Conservation (phyloP, 345 rosid genomes). For the Melaleuca quinquenervia region DNA sequence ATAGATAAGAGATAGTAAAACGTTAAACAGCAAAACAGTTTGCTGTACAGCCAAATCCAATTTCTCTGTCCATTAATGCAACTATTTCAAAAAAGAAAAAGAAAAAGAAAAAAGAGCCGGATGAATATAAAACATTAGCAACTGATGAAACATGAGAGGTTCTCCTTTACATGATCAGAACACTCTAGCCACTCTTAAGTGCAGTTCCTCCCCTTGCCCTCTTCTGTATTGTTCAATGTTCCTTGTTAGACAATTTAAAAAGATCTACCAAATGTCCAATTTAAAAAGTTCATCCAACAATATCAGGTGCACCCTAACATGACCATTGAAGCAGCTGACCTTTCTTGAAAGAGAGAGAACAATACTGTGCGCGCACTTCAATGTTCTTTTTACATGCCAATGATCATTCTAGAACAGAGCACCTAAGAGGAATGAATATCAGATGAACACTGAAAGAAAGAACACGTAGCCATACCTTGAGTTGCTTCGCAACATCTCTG, state of each 20-base stretch:
- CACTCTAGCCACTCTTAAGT: not conserved
- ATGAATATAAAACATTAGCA: not conserved
- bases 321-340: not conserved
- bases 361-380: not conserved
- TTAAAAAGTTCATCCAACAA: not conserved
- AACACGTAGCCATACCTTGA: constrained; percentile 14
- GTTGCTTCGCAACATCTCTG: constrained; percentile 78
- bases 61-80: not conserved
- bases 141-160: not conserved
- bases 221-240: not conserved
- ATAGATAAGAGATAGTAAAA: not conserved
- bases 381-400: not conserved
- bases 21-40: not conserved
- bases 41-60: not conserved
- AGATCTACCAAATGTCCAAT: not conserved
- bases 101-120: not conserved
- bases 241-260: not conserved
- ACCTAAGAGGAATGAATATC: not conserved
- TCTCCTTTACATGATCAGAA: not conserved
- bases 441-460: not conserved
- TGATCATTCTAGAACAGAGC: not conserved
- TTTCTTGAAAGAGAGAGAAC: not conserved
- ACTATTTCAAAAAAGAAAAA: not conserved
- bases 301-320: not conserved
- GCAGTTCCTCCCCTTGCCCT: not conserved